A percentile compares a stretch with the other conserved stretches of the same genome.
Evolutionary conservation across 2,329 filamentous ascomycete genomes (phyloP).

Genomic region (Plectosphaerella plurivora): DNA sequence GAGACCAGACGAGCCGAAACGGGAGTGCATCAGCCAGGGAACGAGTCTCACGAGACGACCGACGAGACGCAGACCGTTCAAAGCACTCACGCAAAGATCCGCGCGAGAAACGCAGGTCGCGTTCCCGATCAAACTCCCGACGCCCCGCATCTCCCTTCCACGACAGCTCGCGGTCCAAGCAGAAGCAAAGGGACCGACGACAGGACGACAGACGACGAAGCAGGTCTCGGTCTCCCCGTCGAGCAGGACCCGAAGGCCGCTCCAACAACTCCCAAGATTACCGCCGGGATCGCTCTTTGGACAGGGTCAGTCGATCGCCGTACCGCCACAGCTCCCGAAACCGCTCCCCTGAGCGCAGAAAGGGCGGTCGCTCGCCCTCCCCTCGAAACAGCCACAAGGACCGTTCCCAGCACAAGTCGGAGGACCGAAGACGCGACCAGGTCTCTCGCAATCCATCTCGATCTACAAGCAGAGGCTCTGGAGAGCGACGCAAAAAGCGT

Average conservation of each 20-base stretch:
- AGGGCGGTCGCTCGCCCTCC: conserved; percentile 4
- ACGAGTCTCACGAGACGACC: conserved; percentile 4
- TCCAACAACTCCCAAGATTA: conserved; percentile 4
- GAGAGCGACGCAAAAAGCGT: conserved; percentile 4
- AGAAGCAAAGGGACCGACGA: conserved; percentile 6
- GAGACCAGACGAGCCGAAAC: conserved; percentile 8
- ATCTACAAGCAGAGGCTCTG: conserved; percentile 11
- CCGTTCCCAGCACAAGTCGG: not conserved
- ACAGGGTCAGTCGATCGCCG: conserved; percentile 2
- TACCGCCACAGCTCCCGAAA: conserved; percentile 5
- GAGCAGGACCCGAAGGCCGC: conserved; percentile 4
- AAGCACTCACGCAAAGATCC: not conserved
- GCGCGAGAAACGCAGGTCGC: not conserved
- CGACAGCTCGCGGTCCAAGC: conserved; percentile 4
- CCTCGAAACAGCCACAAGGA: conserved; percentile 8
- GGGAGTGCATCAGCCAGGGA: conserved; percentile 1
- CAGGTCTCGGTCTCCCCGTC: conserved; percentile 9
- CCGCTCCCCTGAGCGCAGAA: conserved; percentile 4
- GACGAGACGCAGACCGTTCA: conserved; percentile 3
- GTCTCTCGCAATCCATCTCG: conserved; percentile 7
- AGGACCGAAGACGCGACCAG: conserved; percentile 1
- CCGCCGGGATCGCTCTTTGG: conserved; percentile 6
- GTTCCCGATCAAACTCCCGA: conserved; percentile 3
- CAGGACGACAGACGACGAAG: conserved; percentile 7
- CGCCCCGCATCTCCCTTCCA: conserved; percentile 6